A percentile compares a stretch with the other conserved stretches of the same genome.
Conservation (phyloP, 2,329 filamentous ascomycete genomes). For the Mariannaea elegans region DNA sequence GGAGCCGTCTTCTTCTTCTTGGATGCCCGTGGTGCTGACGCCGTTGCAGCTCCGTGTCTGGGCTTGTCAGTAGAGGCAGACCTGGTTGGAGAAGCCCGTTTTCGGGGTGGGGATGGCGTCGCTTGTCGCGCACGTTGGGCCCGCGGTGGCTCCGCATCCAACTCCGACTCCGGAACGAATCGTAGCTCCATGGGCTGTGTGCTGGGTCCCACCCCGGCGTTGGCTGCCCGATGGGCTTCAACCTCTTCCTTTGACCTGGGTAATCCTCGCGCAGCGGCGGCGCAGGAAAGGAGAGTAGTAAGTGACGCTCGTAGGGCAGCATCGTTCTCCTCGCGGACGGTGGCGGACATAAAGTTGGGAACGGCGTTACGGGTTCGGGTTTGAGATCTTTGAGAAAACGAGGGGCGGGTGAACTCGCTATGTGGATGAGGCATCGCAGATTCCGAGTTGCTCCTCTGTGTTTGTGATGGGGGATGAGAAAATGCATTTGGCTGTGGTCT, state of each 20-base stretch:
- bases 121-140: conserved; percentile 33
- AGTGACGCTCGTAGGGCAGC: conserved; percentile 90
- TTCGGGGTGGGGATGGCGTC: conserved; percentile 35
- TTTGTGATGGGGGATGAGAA: conserved; percentile 76
- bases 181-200: conserved; percentile 66
- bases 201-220: conserved; percentile 54
- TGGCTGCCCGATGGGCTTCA: conserved; percentile 46
- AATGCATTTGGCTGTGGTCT: conserved; percentile 93
- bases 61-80: conserved; percentile 52
- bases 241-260: conserved; percentile 69
- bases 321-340: conserved; percentile 87
- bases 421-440: conserved; percentile 60
- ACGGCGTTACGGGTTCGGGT: conserved; percentile 55
- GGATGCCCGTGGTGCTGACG: conserved; percentile 54
- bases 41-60: conserved; percentile 57
- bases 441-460: conserved; percentile 59
- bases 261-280: conserved; percentile 84
- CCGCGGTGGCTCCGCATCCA: conserved; percentile 52
- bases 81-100: conserved; percentile 42
- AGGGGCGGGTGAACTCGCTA: conserved; percentile 60
- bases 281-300: conserved; percentile 95
- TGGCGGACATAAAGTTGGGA: conserved; percentile 75
- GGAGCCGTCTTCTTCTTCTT: conserved; percentile 68
- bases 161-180: conserved; percentile 68
- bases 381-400: conserved; percentile 58